Base-by-base conservation (phyloP, 306 rosid genomes). In the Vigna reflexopilosa region DNA sequence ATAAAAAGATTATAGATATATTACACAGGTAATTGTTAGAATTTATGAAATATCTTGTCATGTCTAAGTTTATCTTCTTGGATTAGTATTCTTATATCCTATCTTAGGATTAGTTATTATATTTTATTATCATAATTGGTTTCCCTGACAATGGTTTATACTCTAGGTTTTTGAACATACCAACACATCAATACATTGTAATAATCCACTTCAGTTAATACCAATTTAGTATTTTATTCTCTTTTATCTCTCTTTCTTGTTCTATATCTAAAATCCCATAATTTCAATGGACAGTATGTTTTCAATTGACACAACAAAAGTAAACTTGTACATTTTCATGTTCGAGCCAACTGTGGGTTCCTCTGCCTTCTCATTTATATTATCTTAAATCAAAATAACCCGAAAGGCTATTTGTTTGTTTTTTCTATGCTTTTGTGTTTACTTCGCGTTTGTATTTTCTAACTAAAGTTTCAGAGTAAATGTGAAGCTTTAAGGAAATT, bases 401-500 rank as follows among this genome's bases (percentile, higher is more conserved):
- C 12, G 57, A 74, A 74, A 22, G 34, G 44, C 44, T 40, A 26
- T 65, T 72, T 48, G n/a, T 42, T 72, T 52, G 9, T 70, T 58
- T 70, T 61, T 47, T 69, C 5, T 61, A 17, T 17, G 76, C 38
- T 75, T 67, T 67, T 40, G 57, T 34, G 40, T 19, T 38, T n/a
- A 57, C 52, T 47, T 81, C 11, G 12, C 30, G 42, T 66, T 66
- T 75, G 45, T 65, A 30, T 49, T 45, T 45, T 45, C 9, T 52
- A 7, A 54, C 52, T 32, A 30, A 26, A 30, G 63, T 34, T 51
- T 48, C 66, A 67, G 32, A 10, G 70, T 32, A 20, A 40, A 61
- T 79, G 62, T 5, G 45, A 7, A 9, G 4, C 36, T 14, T 28
- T 70, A 56, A 22, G 50, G 69, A 42, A 76, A 48, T 80, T 24